Percentiles rank a stretch among this genome's conserved stretches.
Evolutionary conservation across 78 protist species (phyloP).

Genomic region (Dictyostelium intermedium): DNA sequence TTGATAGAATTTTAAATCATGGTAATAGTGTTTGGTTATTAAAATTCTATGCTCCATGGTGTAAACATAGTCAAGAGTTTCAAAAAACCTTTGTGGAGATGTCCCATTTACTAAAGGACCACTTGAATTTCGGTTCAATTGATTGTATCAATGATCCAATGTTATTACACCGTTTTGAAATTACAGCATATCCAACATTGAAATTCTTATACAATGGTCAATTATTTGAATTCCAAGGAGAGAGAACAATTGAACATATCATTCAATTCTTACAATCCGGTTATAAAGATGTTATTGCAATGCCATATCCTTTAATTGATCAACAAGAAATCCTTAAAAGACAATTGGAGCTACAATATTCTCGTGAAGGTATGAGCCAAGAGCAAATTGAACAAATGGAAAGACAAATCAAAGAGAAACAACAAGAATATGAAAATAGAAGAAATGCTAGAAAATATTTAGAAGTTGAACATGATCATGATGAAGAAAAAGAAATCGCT

Average conservation of each 20-base stretch:
- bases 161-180: conserved; percentile 43
- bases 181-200: conserved; percentile 56
- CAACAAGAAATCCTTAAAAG: background rate
- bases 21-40: conserved; percentile 57
- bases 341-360: background rate
- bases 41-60: conserved; percentile 74
- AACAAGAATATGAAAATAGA: background rate
- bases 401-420: conserved; percentile 11
- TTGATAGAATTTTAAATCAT: background rate
- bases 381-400: background rate
- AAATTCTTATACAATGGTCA: conserved; percentile 17
- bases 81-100: conserved; percentile 16
- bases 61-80: conserved; percentile 37
- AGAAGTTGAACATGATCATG: conserved; percentile 1
- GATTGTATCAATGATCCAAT: conserved; percentile 65
- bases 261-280: background rate
- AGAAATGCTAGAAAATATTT: background rate
- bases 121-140: conserved; percentile 31
- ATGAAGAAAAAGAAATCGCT: background rate
- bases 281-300: background rate
- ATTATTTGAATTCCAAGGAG: conserved; percentile 22
- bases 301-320: conserved; percentile 10
- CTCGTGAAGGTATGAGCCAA: background rate
- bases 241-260: background rate
- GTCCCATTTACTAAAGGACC: conserved; percentile 16